A percentile compares a stretch with the other conserved stretches of the same genome.
phyloP scores from a whole-genome alignment of 441 rosid genomes.

The Adansonia rubrostipa region DNA sequence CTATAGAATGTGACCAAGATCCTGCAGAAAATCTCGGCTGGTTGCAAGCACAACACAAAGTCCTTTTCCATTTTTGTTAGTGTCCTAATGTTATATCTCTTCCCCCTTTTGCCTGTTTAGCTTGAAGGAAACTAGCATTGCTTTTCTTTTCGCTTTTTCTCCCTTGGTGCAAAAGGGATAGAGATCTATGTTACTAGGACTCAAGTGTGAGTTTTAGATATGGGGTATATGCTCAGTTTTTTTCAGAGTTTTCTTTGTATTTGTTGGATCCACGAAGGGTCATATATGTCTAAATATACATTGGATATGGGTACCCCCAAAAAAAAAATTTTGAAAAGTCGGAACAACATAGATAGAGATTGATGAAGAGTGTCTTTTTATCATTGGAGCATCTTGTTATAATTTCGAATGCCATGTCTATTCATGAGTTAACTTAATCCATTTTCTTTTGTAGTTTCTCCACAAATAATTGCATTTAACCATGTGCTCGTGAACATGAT shows the following conservation, averaged over 20 bases:
- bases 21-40: not conserved
- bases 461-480: not conserved
- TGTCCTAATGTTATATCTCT: not conserved
- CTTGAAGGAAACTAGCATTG: not conserved
- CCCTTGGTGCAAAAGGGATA: not conserved
- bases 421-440: not conserved
- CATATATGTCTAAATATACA: too few relatives aligned
- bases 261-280: too few relatives aligned
- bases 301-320: too few relatives aligned
- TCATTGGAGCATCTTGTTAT: not conserved
- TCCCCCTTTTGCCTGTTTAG: not conserved
- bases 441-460: not conserved
- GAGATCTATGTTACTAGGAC: too few relatives aligned
- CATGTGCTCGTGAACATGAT: slow-evolving; percentile 28
- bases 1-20: not conserved
- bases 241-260: too few relatives aligned
- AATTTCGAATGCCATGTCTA: not conserved
- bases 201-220: too few relatives aligned
- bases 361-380: not conserved
- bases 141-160: not conserved
- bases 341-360: not conserved
- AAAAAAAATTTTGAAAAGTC: too few relatives aligned
- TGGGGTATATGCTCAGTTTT: too few relatives aligned
- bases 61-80: slow-evolving; percentile 9
- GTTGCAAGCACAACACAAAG: too few relatives aligned